Evolutionary conservation across 73 alveolate genomes (phyloP).

Genomic region (Tetrahymena malaccensis): DNA sequence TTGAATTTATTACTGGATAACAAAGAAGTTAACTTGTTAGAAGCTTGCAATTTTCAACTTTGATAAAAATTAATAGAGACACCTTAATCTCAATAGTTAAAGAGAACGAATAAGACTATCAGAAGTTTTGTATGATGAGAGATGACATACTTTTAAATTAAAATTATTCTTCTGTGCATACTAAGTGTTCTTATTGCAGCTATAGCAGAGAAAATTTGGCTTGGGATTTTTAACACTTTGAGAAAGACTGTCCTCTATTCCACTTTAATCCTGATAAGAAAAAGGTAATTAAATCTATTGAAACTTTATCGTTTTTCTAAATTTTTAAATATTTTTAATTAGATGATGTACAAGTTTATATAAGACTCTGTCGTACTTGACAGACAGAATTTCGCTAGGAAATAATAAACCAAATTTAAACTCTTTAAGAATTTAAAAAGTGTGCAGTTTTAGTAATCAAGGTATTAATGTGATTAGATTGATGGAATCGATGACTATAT

Average conservation of each 20-base stretch:
- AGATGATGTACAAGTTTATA: neutral
- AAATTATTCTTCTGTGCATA: neutral
- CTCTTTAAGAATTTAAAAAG: neutral
- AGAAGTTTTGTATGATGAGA: slow-evolving; percentile 2
- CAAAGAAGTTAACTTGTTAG: neutral
- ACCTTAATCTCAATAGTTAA: neutral
- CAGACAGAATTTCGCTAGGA: neutral
- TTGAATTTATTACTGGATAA: neutral
- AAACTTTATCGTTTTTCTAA: no score
- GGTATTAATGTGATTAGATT: neutral
- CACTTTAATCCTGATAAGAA: slow-evolving; percentile 19
- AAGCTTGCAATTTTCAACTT: slow-evolving; percentile 21
- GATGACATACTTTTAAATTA: slow-evolving; percentile 7
- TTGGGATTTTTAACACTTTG: neutral
- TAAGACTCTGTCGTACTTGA: neutral
- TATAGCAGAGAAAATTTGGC: neutral
- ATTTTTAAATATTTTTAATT: neutral
- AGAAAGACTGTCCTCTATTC: neutral
- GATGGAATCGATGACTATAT: neutral
- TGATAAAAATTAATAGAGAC: neutral
- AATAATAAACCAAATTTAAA: neutral
- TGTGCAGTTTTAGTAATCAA: neutral
- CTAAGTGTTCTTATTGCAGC: neutral
- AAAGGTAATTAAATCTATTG: neutral
- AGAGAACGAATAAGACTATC: slow-evolving; percentile 10